phyloP scores from a whole-genome alignment of 2,329 filamentous ascomycete species.

The Exophiala sp. region DNA sequence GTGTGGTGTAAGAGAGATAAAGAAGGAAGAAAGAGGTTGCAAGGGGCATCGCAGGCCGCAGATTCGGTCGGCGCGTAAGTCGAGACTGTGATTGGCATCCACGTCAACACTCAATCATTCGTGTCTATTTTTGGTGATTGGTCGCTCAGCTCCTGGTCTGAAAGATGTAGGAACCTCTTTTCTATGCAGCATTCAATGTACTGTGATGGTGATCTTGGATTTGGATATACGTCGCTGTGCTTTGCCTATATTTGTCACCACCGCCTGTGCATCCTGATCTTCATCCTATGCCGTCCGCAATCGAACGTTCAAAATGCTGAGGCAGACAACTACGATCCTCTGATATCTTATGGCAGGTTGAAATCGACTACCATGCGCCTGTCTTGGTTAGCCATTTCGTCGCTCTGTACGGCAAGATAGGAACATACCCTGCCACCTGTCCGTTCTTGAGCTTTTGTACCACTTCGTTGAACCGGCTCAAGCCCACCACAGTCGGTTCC shows the following conservation, averaged over 20 bases:
- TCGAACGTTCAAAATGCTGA: no score
- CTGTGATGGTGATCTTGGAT: no score
- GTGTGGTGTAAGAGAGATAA: not conserved
- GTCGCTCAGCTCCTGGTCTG: no score
- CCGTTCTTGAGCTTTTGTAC: constrained; percentile 28
- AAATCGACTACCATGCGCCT: constrained; percentile 29
- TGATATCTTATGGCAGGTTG: constrained; percentile 20
- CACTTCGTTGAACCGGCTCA: constrained; percentile 26
- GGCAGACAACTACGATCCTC: no score
- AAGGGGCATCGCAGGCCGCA: constrained; percentile 2
- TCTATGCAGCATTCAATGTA: no score
- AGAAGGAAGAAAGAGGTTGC: not conserved
- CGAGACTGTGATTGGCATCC: constrained; percentile 15
- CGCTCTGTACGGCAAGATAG: not conserved
- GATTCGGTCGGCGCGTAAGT: constrained; percentile 17
- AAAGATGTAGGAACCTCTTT: no score
- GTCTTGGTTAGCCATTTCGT: constrained; percentile 11
- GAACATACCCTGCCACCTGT: constrained; percentile 27
- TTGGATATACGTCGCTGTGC: no score
- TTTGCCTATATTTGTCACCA: no score
- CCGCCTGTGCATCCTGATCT: no score
- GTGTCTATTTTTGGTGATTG: not conserved
- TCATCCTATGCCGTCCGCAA: no score
- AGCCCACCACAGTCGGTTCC: constrained; percentile 27
- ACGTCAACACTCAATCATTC: constrained; percentile 5